Evolutionary conservation across 1,139 yeast genomes (phyloP), one percentile per base, ranked within the genome.

Genomic region (Candida labiduridarum): DNA sequence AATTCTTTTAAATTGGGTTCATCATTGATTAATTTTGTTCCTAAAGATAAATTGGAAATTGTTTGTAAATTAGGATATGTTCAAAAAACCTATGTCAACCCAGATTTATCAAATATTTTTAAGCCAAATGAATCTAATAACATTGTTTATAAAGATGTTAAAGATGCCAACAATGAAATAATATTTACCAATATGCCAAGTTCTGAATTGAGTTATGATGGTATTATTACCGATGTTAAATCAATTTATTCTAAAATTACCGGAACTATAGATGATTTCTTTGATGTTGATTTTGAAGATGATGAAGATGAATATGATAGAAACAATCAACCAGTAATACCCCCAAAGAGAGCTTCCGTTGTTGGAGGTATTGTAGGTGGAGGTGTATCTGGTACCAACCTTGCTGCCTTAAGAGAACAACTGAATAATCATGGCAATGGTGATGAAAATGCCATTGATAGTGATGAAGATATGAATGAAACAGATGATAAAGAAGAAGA

Each of bases 251-350:
- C 83, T 52, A 76, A 80, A 53, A 83, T 92, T 55, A 95, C 95
- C 4, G 98, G 98, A 3, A 82, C 96, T 4, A 96, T 89, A 63
- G 98, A 92, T 59, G 98, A 92, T 67, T 92, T 92, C 69, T 92
- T 92, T 62, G 97, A 90, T 67, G 90, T 92, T 34, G 98, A 92
- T 68, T 92, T 92, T 64, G 98, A 92, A 68, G 98, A 92, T 65
- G 97, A 91, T 18, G 96, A 89, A 49, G 94, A 86, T 42, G 78
- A 75, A 27, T 59, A 60, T 45, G 61, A 57, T 54, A 55, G 52
- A 35, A 40, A 31, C 18, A 48, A 49, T 15, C 51, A 51, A 38
- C 54, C 48, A 18, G 45, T 42, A 7, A 48, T 40, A 14, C 52
- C 45, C 38, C 46, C 48, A 29, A 51, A 53, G 29, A 45, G 50